phyloP scores from a whole-genome alignment of 2,329 filamentous ascomycete genomes.

The Penicillium crustosum region DNA sequence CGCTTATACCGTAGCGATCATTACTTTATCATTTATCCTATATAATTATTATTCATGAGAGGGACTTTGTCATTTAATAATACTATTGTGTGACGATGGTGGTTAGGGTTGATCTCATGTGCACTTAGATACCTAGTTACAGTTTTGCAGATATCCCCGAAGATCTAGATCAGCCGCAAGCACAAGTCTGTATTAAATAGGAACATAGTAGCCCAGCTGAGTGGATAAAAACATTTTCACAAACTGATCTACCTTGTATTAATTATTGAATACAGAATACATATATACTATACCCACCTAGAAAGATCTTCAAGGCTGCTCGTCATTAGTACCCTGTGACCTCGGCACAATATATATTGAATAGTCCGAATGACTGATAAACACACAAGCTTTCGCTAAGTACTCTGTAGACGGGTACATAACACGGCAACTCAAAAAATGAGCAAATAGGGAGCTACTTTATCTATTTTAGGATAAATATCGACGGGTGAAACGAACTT shows the following conservation, averaged over 20 bases:
- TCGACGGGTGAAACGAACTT: not conserved
- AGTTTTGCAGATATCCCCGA: not conserved
- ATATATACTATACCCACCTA: not conserved
- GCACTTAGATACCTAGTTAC: not conserved
- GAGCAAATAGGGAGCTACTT: not conserved
- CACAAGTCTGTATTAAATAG: no score
- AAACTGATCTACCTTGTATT: not conserved
- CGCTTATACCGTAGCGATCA: not conserved
- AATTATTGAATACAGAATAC: not conserved
- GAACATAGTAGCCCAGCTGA: not conserved
- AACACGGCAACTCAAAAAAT: not conserved
- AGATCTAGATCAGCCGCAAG: not conserved
- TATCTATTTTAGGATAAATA: not conserved
- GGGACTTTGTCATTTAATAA: not conserved
- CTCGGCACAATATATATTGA: not conserved
- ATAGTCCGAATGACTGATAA: not conserved
- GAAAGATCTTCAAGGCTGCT: not conserved
- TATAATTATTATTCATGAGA: not conserved
- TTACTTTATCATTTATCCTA: not conserved
- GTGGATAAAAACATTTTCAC: not conserved
- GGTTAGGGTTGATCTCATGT: not conserved
- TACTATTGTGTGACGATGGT: not conserved
- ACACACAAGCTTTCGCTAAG: slow-evolving; percentile 14
- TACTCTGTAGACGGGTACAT: not conserved
- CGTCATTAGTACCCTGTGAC: not conserved